phyloP scores from a whole-genome alignment of 2,329 filamentous ascomycete species.

The Tolypocladium cylindrosporum region DNA sequence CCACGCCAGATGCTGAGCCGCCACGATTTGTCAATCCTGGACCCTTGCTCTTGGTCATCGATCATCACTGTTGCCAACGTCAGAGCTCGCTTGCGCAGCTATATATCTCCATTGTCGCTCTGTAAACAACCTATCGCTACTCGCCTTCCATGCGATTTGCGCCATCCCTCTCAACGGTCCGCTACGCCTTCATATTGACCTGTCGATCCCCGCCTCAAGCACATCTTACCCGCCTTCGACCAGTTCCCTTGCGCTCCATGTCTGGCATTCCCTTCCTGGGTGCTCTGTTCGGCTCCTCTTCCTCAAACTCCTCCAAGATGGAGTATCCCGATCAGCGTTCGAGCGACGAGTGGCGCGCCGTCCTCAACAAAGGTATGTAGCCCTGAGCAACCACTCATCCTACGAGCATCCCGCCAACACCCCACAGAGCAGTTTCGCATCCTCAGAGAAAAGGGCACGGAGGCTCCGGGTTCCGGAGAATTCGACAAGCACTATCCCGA shows the following conservation, averaged over 20 bases:
- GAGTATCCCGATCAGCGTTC: conserved; percentile 72
- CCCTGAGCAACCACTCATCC: background rate
- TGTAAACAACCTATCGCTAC: background rate
- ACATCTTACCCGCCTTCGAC: conserved; percentile 14
- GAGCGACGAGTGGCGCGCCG: conserved; percentile 79
- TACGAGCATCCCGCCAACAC: conserved; percentile 3
- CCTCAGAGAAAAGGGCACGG: conserved; percentile 86
- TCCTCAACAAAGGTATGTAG: conserved; percentile 51
- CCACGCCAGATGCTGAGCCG: background rate
- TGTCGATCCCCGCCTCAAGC: conserved; percentile 5
- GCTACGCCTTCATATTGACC: conserved; percentile 35
- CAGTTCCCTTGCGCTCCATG: conserved; percentile 45
- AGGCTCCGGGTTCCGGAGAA: conserved; percentile 66
- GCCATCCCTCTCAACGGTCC: conserved; percentile 34
- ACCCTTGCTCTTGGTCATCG: background rate
- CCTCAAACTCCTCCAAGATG: conserved; percentile 47
- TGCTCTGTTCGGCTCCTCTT: conserved; percentile 60
- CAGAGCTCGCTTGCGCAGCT: background rate
- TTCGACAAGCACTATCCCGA: conserved; percentile 79
- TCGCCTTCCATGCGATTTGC: conserved; percentile 38
- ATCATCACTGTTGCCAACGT: background rate
- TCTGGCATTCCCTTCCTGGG: conserved; percentile 70
- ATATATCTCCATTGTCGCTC: background rate
- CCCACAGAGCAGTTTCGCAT: conserved; percentile 83
- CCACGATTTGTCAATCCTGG: background rate